Evolutionary conservation across 2,329 filamentous ascomycete genomes (phyloP).

Genomic region (Aspergillus piperis): DNA sequence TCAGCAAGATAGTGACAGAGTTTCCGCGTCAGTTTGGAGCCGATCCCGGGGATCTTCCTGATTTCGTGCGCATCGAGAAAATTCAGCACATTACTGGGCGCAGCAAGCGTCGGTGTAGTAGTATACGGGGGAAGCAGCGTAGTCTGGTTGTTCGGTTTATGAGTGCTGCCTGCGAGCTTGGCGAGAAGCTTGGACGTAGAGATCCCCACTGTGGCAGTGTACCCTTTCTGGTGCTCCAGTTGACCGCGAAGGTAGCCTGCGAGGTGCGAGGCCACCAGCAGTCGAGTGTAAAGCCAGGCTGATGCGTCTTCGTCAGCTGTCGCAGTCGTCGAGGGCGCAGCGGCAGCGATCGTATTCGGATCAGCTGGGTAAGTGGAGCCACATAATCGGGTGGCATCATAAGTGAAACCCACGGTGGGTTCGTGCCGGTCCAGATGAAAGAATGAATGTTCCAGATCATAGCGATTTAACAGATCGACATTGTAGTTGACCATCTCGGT

Average conservation of each 20-base stretch:
- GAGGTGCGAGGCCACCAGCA: slow-evolving; percentile 79
- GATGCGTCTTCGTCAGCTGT: slow-evolving; percentile 9
- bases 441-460: slow-evolving; percentile 68
- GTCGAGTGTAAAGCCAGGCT: slow-evolving; percentile 54
- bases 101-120: slow-evolving; percentile 19
- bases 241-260: slow-evolving; percentile 71
- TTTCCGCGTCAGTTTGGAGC: slow-evolving; percentile 72
- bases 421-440: slow-evolving; percentile 74
- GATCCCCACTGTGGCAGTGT: slow-evolving; percentile 84
- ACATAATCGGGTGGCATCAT: slow-evolving; percentile 68
- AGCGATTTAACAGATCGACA: slow-evolving; percentile 65
- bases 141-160: slow-evolving; percentile 89
- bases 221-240: slow-evolving; percentile 75
- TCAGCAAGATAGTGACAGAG: slow-evolving; percentile 43
- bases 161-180: slow-evolving; percentile 78
- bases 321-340: slow-evolving; percentile 28
- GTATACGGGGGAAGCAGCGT: slow-evolving; percentile 70
- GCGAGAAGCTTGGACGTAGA: slow-evolving; percentile 83
- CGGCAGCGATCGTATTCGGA: slow-evolving; percentile 5
- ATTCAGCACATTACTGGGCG: slow-evolving; percentile 54
- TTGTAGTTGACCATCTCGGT: slow-evolving; percentile 88
- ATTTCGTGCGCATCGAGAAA: slow-evolving; percentile 80
- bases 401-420: slow-evolving; percentile 77
- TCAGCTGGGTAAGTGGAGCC: slow-evolving; percentile 62
- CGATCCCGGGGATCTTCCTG: slow-evolving; percentile 81